Conservation (phyloP, 352 stramenopile genomes). For the Globisporangium paroecandrum region DNA sequence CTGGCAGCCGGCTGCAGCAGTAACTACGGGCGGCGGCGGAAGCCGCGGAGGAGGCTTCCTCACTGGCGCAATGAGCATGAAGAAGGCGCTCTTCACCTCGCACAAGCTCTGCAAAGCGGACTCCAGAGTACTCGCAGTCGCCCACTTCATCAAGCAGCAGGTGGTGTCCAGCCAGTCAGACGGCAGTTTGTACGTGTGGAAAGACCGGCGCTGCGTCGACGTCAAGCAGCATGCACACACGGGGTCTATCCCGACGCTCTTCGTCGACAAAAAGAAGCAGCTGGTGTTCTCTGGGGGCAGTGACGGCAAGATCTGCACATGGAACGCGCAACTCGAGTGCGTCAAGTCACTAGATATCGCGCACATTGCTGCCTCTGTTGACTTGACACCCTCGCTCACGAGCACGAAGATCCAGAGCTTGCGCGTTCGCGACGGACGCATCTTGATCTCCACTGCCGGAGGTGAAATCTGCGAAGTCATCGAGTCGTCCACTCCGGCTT, state of each 20-base stretch:
- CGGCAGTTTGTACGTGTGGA: conserved; percentile 75
- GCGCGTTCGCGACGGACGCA: conserved; percentile 48
- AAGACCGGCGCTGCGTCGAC: conserved; percentile 55
- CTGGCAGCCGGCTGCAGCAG: conserved; percentile 30
- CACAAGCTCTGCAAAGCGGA: conserved; percentile 40
- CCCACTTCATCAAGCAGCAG: conserved; percentile 38
- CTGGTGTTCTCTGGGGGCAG: conserved; percentile 59
- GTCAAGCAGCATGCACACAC: conserved; percentile 43
- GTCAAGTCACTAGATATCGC: conserved; percentile 36
- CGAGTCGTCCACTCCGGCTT: conserved; percentile 10
- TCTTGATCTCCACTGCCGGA: conserved; percentile 81
- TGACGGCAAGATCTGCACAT: conserved; percentile 56
- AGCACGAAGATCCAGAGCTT: conserved; percentile 53
- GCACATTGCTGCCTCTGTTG: conserved; percentile 23
- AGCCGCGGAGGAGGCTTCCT: conserved; percentile 16
- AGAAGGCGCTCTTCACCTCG: conserved; percentile 55
- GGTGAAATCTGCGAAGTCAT: conserved; percentile 88
- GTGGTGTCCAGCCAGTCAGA: conserved; percentile 65
- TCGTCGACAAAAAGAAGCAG: conserved; percentile 43
- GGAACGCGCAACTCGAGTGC: conserved; percentile 56
- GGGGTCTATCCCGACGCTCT: conserved; percentile 41
- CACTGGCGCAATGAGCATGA: conserved; percentile 34
- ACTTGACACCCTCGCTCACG: conserved; percentile 18
- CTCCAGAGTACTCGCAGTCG: conserved; percentile 36
- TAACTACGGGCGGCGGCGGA: background rate